Conservation (phyloP, 495 filamentous ascomycete species). For the Apiosordaria backusii region DNA sequence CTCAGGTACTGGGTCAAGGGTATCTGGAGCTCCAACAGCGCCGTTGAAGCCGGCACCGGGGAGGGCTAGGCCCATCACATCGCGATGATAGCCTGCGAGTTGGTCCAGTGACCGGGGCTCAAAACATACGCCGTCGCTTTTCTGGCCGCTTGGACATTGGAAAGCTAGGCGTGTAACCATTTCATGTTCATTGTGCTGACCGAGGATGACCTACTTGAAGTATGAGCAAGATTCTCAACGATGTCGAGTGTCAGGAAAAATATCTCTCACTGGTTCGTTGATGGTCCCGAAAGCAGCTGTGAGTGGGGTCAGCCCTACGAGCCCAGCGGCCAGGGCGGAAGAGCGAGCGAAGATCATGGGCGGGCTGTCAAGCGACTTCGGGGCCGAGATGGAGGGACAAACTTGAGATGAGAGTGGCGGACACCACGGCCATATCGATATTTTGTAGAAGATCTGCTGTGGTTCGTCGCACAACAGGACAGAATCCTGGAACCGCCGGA, state of each 20-base stretch:
- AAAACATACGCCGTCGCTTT: conserved; percentile 29
- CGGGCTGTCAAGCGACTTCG: not conserved
- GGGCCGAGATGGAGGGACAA: not conserved
- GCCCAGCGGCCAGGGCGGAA: not conserved
- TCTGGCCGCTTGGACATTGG: conserved; percentile 23
- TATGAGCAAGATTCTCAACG: not conserved
- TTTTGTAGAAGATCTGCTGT: not conserved
- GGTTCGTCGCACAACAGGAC: not conserved
- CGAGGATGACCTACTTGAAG: conserved; percentile 7
- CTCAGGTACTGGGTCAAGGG: conserved; percentile 29
- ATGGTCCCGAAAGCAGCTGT: conserved; percentile 25
- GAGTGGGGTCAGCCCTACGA: not conserved
- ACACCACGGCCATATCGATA: not conserved
- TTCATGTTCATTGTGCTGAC: conserved; percentile 33
- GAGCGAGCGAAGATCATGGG: not conserved
- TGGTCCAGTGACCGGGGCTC: conserved; percentile 30
- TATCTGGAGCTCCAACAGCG: conserved; percentile 30
- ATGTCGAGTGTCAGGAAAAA: not conserved
- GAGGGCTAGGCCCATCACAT: conserved; percentile 23
- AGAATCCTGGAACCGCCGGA: not conserved
- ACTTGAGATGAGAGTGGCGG: not conserved
- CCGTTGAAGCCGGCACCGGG: conserved; percentile 27
- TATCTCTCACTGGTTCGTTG: conserved; percentile 19
- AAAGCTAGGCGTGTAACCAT: conserved; percentile 32
- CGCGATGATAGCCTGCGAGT: conserved; percentile 26